Conservation (phyloP, 2,329 filamentous ascomycete species). For the Cadophora gregata region DNA sequence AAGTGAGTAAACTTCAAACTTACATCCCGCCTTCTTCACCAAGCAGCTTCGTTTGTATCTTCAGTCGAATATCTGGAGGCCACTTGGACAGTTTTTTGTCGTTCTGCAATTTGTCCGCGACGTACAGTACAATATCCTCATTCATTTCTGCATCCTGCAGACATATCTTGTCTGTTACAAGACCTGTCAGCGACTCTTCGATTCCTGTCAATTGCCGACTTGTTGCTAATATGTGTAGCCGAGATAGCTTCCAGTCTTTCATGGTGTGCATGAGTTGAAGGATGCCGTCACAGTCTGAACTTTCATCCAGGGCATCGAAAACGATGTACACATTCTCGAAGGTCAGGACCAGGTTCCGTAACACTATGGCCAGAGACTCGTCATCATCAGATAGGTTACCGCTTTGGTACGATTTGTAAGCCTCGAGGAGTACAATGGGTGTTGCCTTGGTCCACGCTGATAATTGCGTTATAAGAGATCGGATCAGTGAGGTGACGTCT, state of each 20-base stretch:
- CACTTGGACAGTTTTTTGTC: conserved; percentile 39
- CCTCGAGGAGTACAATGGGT: conserved; percentile 22
- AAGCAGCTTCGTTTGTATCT: conserved; percentile 41
- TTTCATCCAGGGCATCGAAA: conserved; percentile 49
- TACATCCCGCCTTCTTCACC: conserved; percentile 44
- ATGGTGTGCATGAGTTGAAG: conserved; percentile 41
- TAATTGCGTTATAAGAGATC: conserved; percentile 46
- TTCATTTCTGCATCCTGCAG: conserved; percentile 32
- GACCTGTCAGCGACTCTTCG: conserved; percentile 36
- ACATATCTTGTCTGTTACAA: conserved; percentile 31
- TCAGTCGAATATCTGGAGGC: conserved; percentile 35
- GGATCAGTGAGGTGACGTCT: conserved; percentile 43
- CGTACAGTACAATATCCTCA: conserved; percentile 42
- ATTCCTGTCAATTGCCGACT: conserved; percentile 47
- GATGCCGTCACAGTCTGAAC: conserved; percentile 37
- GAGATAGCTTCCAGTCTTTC: conserved; percentile 25
- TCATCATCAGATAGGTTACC: conserved; percentile 20
- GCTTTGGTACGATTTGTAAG: conserved; percentile 25
- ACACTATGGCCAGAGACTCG: conserved; percentile 21
- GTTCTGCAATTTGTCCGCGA: conserved; percentile 37
- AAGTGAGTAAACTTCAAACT: conserved; percentile 20
- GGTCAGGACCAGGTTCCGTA: conserved; percentile 30
- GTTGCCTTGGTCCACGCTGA: conserved; percentile 38
- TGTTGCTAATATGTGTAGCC: conserved; percentile 39
- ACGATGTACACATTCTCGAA: conserved; percentile 47